Conservation (phyloP, 148 eudicot species). For the Fallopia convolvulus region DNA sequence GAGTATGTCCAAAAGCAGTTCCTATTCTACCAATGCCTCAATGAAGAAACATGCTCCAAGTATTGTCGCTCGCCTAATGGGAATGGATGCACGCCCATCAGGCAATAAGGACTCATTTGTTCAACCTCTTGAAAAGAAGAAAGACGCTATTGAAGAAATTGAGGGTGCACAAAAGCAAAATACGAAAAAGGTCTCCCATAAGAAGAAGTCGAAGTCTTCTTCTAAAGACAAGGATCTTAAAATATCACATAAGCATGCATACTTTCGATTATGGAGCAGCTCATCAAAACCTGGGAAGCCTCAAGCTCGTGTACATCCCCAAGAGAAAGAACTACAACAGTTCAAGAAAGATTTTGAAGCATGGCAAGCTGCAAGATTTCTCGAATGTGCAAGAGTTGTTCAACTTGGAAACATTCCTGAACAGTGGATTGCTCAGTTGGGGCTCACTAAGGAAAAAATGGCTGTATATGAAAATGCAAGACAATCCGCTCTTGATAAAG, state of each 20-base stretch:
- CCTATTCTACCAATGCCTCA: constrained; percentile 47
- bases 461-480: constrained; percentile 42
- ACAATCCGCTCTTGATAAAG: constrained; percentile 24
- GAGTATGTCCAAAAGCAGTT: constrained; percentile 34
- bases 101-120: constrained; percentile 28
- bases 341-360: constrained; percentile 97
- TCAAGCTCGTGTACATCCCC: constrained; percentile 86
- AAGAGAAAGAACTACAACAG: constrained; percentile 93
- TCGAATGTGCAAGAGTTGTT: constrained; percentile 69
- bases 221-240: constrained; percentile 24
- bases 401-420: constrained; percentile 50
- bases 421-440: constrained; percentile 74
- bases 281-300: constrained; percentile 33
- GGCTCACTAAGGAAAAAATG: constrained; percentile 78
- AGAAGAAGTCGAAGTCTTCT: constrained; percentile 25
- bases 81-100: constrained; percentile 66
- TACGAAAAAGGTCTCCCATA: constrained; percentile 28
- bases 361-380: constrained; percentile 86
- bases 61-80: constrained; percentile 91
- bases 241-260: constrained; percentile 24
- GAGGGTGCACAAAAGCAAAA: constrained; percentile 28
- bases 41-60: constrained; percentile 76
- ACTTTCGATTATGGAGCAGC: constrained; percentile 34
- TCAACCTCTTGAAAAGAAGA: constrained; percentile 26
- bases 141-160: constrained; percentile 17